phyloP scores from a whole-genome alignment of 2,329 filamentous ascomycete species.

The Paraconiothyrium sp. region DNA sequence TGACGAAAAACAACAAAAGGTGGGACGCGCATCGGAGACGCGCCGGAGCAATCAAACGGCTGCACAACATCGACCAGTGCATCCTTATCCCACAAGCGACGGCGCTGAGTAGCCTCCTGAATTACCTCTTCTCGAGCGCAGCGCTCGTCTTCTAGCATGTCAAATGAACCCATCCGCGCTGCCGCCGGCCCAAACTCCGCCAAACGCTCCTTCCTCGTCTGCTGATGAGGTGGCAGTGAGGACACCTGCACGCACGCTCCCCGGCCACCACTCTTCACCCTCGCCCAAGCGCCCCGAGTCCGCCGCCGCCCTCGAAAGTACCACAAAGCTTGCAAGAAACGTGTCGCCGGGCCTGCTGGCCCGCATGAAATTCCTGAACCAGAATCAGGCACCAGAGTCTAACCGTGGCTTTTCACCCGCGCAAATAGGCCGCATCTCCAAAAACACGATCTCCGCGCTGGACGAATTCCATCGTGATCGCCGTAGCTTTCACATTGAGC shows the following conservation, averaged over 20 bases:
- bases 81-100: constrained; percentile 10
- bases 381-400: constrained; percentile 44
- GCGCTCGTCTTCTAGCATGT: constrained; percentile 5
- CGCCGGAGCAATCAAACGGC: constrained; percentile 10
- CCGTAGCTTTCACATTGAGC: constrained; percentile 64
- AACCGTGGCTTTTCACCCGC: constrained; percentile 31
- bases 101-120: constrained; percentile 2
- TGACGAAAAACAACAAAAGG: constrained; percentile 10
- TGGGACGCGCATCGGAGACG: constrained; percentile 12
- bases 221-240: constrained; percentile 24
- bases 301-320: constrained; percentile 29
- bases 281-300: constrained; percentile 24
- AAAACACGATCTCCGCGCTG: constrained; percentile 74
- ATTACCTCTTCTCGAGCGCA: constrained; percentile 1
- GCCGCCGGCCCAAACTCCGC: constrained; percentile 23
- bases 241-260: no score
- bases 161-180: not conserved
- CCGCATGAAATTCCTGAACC: constrained; percentile 56
- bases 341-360: constrained; percentile 55
- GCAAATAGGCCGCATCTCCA: constrained; percentile 73
- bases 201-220: constrained; percentile 15
- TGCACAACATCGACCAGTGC: constrained; percentile 15
- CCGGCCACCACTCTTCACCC: constrained; percentile 17
- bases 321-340: constrained; percentile 49
- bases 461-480: constrained; percentile 71